phyloP scores from a whole-genome alignment of 495 filamentous ascomycete species.

The Daldinia grandis region DNA sequence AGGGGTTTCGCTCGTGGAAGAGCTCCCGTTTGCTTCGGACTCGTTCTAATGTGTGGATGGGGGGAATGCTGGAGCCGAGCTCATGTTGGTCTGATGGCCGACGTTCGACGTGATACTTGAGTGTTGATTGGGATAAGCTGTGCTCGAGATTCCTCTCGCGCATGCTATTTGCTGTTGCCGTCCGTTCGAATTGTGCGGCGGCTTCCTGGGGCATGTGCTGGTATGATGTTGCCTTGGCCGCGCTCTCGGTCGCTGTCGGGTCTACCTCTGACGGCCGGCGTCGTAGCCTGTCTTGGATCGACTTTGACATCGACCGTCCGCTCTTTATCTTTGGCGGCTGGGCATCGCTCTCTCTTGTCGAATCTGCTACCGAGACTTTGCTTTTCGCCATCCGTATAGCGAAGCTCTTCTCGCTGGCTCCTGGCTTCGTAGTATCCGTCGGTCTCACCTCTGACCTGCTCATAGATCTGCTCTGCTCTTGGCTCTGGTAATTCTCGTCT shows the following conservation, averaged over 20 bases:
- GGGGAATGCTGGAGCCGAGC: conserved; percentile 20
- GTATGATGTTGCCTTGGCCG: conserved; percentile 1
- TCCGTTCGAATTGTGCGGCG: conserved; percentile 58
- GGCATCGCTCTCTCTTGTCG: conserved; percentile 5
- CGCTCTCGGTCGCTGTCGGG: conserved; percentile 2
- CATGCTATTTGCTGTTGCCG: conserved; percentile 54
- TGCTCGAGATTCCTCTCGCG: conserved; percentile 47
- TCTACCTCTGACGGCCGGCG: conserved; percentile 16
- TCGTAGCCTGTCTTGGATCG: conserved; percentile 38
- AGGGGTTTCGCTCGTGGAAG: conserved; percentile 30
- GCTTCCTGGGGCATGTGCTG: conserved; percentile 57
- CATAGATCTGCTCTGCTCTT: conserved; percentile 24
- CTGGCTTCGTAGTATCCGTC: background rate
- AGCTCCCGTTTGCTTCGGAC: conserved; percentile 27
- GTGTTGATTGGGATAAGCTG: conserved; percentile 50
- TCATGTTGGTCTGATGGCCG: conserved; percentile 22
- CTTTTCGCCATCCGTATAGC: conserved; percentile 29
- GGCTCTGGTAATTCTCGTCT: conserved; percentile 22
- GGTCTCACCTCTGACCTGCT: conserved; percentile 3
- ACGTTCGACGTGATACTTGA: conserved; percentile 47
- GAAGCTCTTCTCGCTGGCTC: conserved; percentile 30
- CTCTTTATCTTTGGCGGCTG: conserved; percentile 15
- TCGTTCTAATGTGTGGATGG: conserved; percentile 39
- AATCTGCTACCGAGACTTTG: conserved; percentile 7
- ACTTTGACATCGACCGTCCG: conserved; percentile 26